Evolutionary conservation across 73 alveolate species (phyloP).

Genomic region (Paramecium primaurelia): DNA sequence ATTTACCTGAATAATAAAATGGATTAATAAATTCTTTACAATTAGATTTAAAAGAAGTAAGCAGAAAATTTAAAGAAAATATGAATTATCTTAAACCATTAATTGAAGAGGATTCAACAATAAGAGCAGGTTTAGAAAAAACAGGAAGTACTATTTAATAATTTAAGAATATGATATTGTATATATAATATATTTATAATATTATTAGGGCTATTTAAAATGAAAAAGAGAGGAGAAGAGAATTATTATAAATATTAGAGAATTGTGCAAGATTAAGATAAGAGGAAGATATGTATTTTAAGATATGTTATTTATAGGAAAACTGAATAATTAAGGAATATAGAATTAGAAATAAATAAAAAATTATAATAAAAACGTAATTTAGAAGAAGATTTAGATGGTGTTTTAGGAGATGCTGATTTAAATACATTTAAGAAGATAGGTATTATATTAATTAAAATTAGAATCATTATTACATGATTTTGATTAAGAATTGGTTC

Average conservation of each 20-base stretch:
- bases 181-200: background rate
- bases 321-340: constrained; percentile 54
- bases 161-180: constrained; percentile 44
- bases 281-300: constrained; percentile 55
- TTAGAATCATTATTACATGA: background rate
- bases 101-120: constrained; percentile 53
- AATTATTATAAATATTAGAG: constrained; percentile 33
- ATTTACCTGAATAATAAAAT: background rate
- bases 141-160: constrained; percentile 39
- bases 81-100: constrained; percentile 53
- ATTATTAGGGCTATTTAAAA: constrained; percentile 53
- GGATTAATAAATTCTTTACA: background rate
- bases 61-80: constrained; percentile 51
- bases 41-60: constrained; percentile 33
- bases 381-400: constrained; percentile 63
- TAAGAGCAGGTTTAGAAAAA: constrained; percentile 53
- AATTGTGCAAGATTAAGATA: constrained; percentile 52
- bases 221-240: constrained; percentile 61
- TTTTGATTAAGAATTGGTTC: constrained; percentile 38
- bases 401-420: constrained; percentile 62
- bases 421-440: constrained; percentile 41
- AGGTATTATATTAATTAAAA: background rate
- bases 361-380: constrained; percentile 41
- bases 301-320: background rate
- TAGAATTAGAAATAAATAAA: constrained; percentile 57